A percentile compares a stretch with the other conserved stretches of the same genome.
Evolutionary conservation across 768 basidiomycete genomes (phyloP).

Genomic region (Podaxis sp.): DNA sequence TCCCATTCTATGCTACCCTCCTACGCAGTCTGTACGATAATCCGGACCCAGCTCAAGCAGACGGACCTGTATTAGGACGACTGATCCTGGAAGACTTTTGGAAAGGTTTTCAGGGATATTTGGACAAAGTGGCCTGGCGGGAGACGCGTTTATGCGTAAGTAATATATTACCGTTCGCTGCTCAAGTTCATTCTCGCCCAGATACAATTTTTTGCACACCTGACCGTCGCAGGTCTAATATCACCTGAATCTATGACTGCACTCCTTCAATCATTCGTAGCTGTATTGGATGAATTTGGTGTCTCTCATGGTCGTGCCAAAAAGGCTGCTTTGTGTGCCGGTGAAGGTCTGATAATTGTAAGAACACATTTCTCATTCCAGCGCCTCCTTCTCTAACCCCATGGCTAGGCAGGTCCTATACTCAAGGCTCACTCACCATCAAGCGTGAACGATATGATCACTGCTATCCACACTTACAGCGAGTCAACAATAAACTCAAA

Average conservation of each 20-base stretch:
- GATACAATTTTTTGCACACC: slow-evolving; percentile 93
- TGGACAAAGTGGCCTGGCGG: slow-evolving; percentile 90
- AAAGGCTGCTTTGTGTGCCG: slow-evolving; percentile 76
- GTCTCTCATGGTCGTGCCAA: slow-evolving; percentile 85
- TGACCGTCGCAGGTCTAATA: slow-evolving; percentile 74
- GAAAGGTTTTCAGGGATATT: slow-evolving; percentile 84
- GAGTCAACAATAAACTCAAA: slow-evolving; percentile 58
- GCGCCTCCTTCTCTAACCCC: slow-evolving; percentile 1
- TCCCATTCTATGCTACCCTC: slow-evolving; percentile 83
- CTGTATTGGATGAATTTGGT: slow-evolving; percentile 87
- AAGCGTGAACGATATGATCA: slow-evolving; percentile 68
- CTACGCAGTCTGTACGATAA: slow-evolving; percentile 65
- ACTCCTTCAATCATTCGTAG: slow-evolving; percentile 79
- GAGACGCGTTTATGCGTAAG: slow-evolving; percentile 86
- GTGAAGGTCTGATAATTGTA: slow-evolving; percentile 78
- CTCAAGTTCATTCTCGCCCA: slow-evolving; percentile 29
- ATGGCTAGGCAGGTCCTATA: slow-evolving; percentile 58
- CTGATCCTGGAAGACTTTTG: slow-evolving; percentile 85
- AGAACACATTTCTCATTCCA: slow-evolving; percentile 17
- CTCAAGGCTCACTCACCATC: slow-evolving; percentile 60
- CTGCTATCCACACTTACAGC: slow-evolving; percentile 66
- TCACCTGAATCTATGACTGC: slow-evolving; percentile 76
- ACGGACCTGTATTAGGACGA: slow-evolving; percentile 54
- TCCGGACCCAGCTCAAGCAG: slow-evolving; percentile 33
- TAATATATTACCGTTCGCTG: slow-evolving; percentile 9